Evolutionary conservation across 2,329 filamentous ascomycete species (phyloP), one percentile per base, ranked within the genome.

Genomic region (Fusarium sp.): DNA sequence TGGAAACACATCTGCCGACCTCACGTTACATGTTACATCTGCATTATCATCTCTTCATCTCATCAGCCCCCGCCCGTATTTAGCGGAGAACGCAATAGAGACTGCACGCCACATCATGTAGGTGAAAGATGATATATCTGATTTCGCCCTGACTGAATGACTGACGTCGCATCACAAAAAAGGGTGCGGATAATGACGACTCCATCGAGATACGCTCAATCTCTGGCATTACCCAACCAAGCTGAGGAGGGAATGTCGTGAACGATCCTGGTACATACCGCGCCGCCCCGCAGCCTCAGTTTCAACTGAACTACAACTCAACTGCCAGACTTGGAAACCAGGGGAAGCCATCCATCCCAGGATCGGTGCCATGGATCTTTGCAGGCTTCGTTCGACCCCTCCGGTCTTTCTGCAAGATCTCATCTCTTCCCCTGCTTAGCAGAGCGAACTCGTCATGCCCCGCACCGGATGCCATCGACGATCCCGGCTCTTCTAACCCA

Each of bases 91-190:
- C 39, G 30, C 26, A 41, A 14, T 46, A 51, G 31, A 52, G 31
- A 50, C 44, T 30, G 34, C 61, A 37, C 61, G 54, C 61, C 54
- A 65, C 46, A 13, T 44, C 28, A 34, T 63, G 58, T 63, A 43
- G 58, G 30, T 45, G 65, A 69, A 48, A 67, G 66, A 45, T 69
- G 66, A 69, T 70, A 44, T 65, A 58, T 69, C 66, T 51, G 37
- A 62, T 70, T 60, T 42, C 39, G 21, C 53, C 31, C 39, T 43
- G 49, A 55, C 52, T 48, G 54, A 28, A 26, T 43, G 49, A 51
- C 49, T 30, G 60, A 43, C 42, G 62, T 30, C 23, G 59, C 45
- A 30, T 59, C 53, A n/a, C 42, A 26, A 51, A 62, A 60, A 30
- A 30, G 28, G 28, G 28, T 30, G 14, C 28, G 28, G 42, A 37